Conservation (phyloP, 2,329 filamentous ascomycete genomes). For the Rhynchosporium graminicola region DNA sequence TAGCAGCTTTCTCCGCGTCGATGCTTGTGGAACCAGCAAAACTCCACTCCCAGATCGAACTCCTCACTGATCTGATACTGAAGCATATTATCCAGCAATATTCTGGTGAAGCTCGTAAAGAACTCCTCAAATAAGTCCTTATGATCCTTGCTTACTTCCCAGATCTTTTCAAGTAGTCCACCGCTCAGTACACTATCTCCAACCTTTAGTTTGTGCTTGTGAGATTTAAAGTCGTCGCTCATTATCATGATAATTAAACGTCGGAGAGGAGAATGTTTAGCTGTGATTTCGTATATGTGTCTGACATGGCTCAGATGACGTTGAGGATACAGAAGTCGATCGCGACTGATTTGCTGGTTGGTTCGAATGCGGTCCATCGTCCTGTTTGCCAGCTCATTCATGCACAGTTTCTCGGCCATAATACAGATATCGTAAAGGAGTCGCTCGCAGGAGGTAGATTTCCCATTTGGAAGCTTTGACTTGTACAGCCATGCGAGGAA, state of each 20-base stretch:
- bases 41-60: too few relatives aligned
- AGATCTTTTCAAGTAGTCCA: background rate
- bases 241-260: background rate
- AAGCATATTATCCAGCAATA: too few relatives aligned
- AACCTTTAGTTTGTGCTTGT: background rate
- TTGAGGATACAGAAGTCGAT: background rate
- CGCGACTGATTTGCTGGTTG: background rate
- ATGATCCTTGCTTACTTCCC: background rate
- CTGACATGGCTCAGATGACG: background rate
- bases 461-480: background rate
- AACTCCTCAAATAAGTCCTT: background rate
- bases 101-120: background rate
- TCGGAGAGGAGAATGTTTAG: background rate
- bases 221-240: background rate
- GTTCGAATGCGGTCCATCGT: background rate
- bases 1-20: too few relatives aligned
- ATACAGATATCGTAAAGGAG: slow-evolving; percentile 3
- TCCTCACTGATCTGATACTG: too few relatives aligned
- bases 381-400: background rate
- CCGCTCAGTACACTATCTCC: background rate
- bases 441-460: background rate
- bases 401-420: slow-evolving; percentile 8
- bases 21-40: too few relatives aligned
- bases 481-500: background rate
- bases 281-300: background rate